Conservation (phyloP, 495 filamentous ascomycete genomes). For the Penicillium silybi region DNA sequence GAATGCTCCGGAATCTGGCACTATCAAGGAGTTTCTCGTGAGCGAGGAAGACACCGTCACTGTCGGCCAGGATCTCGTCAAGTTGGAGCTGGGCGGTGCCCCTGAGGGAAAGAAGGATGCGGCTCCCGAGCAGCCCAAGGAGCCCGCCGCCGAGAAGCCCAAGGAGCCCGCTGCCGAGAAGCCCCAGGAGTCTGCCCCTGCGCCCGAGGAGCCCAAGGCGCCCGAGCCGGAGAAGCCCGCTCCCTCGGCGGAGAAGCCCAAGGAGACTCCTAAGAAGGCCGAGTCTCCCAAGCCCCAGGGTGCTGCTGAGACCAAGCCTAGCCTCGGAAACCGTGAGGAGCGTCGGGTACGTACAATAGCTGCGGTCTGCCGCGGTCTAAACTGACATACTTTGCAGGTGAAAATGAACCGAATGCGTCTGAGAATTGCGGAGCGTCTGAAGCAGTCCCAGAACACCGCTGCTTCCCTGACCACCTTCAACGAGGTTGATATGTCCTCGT, state of each 20-base stretch:
- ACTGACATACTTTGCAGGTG: constrained; percentile 51
- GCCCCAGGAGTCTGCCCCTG: constrained; percentile 38
- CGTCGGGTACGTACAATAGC: constrained; percentile 61
- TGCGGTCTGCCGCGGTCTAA: neutral
- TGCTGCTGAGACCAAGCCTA: constrained; percentile 25
- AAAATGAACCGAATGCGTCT: constrained; percentile 99
- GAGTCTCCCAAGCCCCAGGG: constrained; percentile 26
- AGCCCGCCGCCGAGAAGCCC: constrained; percentile 38
- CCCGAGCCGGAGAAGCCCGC: constrained; percentile 32
- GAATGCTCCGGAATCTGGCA: constrained; percentile 89
- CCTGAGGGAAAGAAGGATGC: constrained; percentile 53
- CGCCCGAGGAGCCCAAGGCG: constrained; percentile 42
- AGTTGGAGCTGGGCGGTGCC: constrained; percentile 73
- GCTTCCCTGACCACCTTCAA: constrained; percentile 98
- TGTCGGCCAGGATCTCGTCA: constrained; percentile 88
- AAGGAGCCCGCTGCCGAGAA: constrained; percentile 28
- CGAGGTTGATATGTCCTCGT: constrained; percentile 97
- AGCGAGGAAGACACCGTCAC: constrained; percentile 94
- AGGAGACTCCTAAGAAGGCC: constrained; percentile 30
- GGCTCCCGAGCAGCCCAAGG: constrained; percentile 37
- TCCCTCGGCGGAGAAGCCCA: constrained; percentile 41
- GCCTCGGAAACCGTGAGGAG: constrained; percentile 78
- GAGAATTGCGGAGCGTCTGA: constrained; percentile 92
- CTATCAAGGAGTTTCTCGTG: constrained; percentile 85
- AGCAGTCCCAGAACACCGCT: constrained; percentile 98